Evolutionary conservation across 208 protist genomes (phyloP).

Genomic region (Strigomonas culicis): DNA sequence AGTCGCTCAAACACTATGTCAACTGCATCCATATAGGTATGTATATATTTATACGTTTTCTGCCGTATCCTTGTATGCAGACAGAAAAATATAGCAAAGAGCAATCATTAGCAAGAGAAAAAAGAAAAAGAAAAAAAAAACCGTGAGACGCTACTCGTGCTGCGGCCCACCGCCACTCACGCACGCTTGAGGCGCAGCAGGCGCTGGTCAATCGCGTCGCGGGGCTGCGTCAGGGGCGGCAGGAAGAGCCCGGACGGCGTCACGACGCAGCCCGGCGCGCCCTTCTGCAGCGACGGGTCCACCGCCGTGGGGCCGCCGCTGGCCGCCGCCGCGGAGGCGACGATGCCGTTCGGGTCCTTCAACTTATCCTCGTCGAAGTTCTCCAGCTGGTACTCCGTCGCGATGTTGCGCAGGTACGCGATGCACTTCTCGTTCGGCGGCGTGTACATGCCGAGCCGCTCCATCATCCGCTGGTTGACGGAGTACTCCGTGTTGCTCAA

Average conservation of each 20-base stretch:
- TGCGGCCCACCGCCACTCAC: constrained; percentile 11
- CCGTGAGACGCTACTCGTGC: background rate
- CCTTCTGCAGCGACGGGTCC: constrained; percentile 7
- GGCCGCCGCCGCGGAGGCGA: constrained; percentile 48
- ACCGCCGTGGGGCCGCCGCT: constrained; percentile 3
- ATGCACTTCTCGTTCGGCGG: constrained; percentile 81
- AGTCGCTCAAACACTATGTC: background rate
- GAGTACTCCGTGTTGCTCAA: constrained; percentile 78
- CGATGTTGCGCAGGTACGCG: constrained; percentile 78
- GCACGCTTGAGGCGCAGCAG: constrained; percentile 62
- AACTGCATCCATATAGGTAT: too few species aligned
- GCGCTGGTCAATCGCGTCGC: constrained; percentile 63
- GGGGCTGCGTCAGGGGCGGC: constrained; percentile 43
- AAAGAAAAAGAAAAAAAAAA: constrained; percentile 15
- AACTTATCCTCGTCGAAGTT: constrained; percentile 77
- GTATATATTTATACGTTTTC: too few species aligned
- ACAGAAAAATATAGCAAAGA: too few species aligned
- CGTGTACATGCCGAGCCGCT: constrained; percentile 71
- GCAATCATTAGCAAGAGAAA: background rate
- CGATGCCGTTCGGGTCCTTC: constrained; percentile 52
- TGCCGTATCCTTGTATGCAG: too few species aligned
- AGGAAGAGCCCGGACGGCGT: constrained; percentile 68
- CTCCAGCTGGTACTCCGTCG: constrained; percentile 64
- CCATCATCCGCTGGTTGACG: constrained; percentile 85
- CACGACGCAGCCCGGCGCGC: constrained; percentile 24